Conservation (phyloP, 169 alveolate genomes). For the Plasmodium gaboni region DNA sequence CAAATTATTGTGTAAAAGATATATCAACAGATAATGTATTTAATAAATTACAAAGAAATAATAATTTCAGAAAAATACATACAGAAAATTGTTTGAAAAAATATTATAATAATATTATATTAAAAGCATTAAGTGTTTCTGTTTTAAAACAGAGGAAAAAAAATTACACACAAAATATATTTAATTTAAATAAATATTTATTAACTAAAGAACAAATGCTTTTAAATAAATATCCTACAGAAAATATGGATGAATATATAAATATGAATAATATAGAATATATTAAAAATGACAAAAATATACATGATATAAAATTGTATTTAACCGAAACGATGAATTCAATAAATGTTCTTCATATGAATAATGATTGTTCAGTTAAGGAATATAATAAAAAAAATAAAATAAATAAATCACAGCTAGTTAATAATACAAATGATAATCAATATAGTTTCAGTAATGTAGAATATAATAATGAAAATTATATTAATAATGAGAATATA, state of each 20-base stretch:
- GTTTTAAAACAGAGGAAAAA: constrained; percentile 18
- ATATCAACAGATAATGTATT: constrained; percentile 43
- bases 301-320: constrained; percentile 13
- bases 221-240: constrained; percentile 25
- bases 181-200: constrained; percentile 33
- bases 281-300: constrained; percentile 9
- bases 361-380: neutral
- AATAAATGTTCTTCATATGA: neutral
- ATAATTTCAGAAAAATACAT: constrained; percentile 53
- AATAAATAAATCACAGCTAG: neutral
- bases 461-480: neutral
- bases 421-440: neutral
- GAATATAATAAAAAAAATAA: neutral
- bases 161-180: neutral
- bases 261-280: constrained; percentile 28
- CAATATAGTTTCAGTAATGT: neutral
- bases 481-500: neutral
- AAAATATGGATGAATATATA: constrained; percentile 12
- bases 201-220: constrained; percentile 51
- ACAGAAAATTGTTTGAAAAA: constrained; percentile 47
- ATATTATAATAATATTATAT: constrained; percentile 26
- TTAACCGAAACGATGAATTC: constrained; percentile 30
- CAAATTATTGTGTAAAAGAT: constrained; percentile 41
- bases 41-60: constrained; percentile 48
- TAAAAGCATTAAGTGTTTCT: constrained; percentile 43